These are phyloP conservation scores for Aspergillus panamensis DNA, from an alignment of 495 filamentous ascomycete species.

Conservation along the genomic window DNA sequence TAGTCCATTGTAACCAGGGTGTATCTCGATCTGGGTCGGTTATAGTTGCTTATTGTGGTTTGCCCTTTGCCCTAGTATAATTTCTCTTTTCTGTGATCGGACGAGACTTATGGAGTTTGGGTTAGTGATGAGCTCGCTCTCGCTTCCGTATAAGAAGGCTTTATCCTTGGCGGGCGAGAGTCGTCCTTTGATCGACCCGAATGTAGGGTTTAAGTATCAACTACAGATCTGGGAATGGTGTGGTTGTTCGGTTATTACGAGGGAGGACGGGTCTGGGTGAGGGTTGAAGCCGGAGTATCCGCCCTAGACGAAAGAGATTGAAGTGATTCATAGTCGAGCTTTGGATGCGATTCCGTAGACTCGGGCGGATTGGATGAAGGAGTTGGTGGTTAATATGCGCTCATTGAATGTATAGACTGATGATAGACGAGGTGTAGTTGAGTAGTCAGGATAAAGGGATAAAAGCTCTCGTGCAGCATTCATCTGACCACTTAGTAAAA, in stretches of 20 bases:
- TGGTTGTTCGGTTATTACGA: background rate
- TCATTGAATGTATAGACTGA: background rate
- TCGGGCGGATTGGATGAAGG: constrained; percentile 1
- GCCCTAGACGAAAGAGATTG: background rate
- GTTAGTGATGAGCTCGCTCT: constrained; percentile 5
- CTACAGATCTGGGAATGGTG: constrained; percentile 5
- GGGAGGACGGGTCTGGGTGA: background rate
- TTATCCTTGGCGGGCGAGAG: background rate
- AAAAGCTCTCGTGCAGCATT: no score
- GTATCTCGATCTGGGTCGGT: constrained; percentile 11
- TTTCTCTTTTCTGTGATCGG: no score
- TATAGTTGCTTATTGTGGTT: constrained; percentile 11
- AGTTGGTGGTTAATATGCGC: background rate
- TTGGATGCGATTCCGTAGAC: background rate
- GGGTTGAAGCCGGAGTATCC: background rate
- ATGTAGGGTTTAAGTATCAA: constrained; percentile 13
- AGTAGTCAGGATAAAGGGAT: no score
- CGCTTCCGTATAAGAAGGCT: background rate
- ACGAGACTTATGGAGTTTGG: no score
- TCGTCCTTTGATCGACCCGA: constrained; percentile 2
- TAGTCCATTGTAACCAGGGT: constrained; percentile 10
- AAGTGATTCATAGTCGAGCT: background rate
- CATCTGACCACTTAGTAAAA: no score
- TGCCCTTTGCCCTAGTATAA: background rate
- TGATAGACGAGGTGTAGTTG: no score